A percentile compares a stretch with the other conserved stretches of the same genome.
phyloP scores from a whole-genome alignment of 257 asterid species.

The Coffea eugenioides region DNA sequence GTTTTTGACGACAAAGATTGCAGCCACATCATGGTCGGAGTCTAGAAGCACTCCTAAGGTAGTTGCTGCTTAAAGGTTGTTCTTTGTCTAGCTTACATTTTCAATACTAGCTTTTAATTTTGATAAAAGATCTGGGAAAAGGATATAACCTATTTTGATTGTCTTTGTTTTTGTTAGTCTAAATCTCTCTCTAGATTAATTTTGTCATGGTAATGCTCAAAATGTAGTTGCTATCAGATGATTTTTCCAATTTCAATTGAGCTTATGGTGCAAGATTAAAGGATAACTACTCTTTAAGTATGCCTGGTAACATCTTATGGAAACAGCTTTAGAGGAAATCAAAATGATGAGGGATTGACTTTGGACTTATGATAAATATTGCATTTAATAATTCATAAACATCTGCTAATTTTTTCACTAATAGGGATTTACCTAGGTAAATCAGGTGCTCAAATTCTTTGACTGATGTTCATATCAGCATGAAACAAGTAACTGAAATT shows the following conservation, averaged over 20 bases:
- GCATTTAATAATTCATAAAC: no score
- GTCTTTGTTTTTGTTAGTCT: not conserved
- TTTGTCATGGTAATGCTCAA: conserved; percentile 10
- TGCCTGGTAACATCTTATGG: not conserved
- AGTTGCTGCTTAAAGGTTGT: conserved; percentile 28
- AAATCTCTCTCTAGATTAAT: not conserved
- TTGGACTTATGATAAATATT: no score
- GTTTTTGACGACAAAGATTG: conserved; percentile 86
- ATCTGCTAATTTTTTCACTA: no score
- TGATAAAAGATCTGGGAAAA: conserved; percentile 12
- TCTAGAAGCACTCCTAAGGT: conserved; percentile 47
- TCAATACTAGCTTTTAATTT: not conserved
- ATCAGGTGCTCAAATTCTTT: no score
- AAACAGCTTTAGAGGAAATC: no score
- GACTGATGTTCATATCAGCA: no score
- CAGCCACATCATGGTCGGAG: conserved; percentile 82
- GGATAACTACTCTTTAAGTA: not conserved
- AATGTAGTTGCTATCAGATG: not conserved
- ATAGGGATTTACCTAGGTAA: no score
- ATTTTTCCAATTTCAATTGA: conserved; percentile 5
- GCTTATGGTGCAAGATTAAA: conserved; percentile 5
- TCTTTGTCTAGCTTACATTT: not conserved
- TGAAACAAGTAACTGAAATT: no score
- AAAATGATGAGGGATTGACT: no score
- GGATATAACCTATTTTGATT: not conserved